A percentile compares a stretch with the other conserved stretches of the same genome.
Evolutionary conservation across 139 green algal species (phyloP).

Genomic region (Closterium sp.): DNA sequence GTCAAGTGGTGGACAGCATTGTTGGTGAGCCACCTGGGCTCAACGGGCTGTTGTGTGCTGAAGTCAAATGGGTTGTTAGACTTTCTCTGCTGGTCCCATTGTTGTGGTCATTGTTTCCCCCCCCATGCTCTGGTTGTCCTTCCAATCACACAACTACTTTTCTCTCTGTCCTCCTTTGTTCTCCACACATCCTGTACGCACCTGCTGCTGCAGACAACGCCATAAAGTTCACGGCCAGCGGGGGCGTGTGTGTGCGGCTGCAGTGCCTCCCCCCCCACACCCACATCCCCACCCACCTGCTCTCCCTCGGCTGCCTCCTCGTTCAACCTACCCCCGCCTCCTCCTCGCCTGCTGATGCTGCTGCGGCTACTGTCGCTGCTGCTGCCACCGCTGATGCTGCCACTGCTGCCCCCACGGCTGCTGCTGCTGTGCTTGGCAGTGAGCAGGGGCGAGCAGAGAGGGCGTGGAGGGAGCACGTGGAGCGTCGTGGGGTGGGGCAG

Average conservation of each 20-base stretch:
- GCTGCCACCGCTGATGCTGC: no score
- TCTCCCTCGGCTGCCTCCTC: neutral
- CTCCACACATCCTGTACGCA: no score
- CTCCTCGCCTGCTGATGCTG: neutral
- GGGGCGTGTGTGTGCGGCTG: neutral
- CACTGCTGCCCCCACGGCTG: no score
- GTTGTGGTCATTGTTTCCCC: no score
- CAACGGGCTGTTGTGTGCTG: no score
- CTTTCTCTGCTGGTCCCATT: no score
- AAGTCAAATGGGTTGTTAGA: neutral
- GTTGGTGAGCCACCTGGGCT: neutral
- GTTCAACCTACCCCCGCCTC: neutral
- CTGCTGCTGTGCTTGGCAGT: neutral
- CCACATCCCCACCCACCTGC: neutral
- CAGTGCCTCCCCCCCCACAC: neutral
- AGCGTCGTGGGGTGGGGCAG: no score
- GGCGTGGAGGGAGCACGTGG: neutral
- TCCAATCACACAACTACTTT: neutral
- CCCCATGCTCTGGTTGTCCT: neutral
- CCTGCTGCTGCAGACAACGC: neutral
- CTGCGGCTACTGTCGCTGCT: neutral
- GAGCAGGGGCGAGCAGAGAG: neutral
- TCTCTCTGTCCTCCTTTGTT: no score
- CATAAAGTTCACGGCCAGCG: neutral
- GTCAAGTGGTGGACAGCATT: neutral